A percentile compares a stretch with the other conserved stretches of the same genome.
Evolutionary conservation across 495 filamentous ascomycete species (phyloP).

Genomic region (Aspergillus sclerotiicarbonarius): DNA sequence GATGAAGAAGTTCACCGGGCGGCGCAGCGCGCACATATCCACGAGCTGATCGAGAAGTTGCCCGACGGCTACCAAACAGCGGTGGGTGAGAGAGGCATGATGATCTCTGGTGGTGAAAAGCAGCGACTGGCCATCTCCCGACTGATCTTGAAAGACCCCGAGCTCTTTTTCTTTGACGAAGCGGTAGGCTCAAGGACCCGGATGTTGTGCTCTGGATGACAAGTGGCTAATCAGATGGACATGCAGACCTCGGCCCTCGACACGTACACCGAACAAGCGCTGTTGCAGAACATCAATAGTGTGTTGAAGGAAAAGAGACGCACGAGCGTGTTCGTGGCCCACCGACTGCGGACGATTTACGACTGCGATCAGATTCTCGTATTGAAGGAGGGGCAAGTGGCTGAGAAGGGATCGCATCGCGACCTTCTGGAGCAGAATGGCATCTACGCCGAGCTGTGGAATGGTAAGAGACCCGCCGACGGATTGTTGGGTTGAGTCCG

Average conservation of each 20-base stretch:
- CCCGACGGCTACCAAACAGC: conserved; percentile 88
- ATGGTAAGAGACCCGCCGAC: conserved; percentile 54
- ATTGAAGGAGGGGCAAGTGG: conserved; percentile 75
- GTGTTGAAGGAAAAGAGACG: conserved; percentile 85
- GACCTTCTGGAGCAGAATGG: conserved; percentile 77
- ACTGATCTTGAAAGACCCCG: conserved; percentile 86
- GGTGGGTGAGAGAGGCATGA: conserved; percentile 94
- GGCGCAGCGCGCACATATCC: conserved; percentile 77
- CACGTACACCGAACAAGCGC: conserved; percentile 89
- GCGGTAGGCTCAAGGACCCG: conserved; percentile 53
- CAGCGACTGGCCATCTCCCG: conserved; percentile 87
- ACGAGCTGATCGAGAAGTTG: conserved; percentile 73
- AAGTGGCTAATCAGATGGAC: conserved; percentile 12
- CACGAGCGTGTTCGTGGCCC: conserved; percentile 93
- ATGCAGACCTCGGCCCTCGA: conserved; percentile 82
- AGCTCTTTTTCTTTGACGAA: conserved; percentile 94
- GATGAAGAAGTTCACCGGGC: conserved; percentile 70
- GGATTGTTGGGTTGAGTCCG: not conserved
- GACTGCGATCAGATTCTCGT: conserved; percentile 96
- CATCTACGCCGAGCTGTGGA: conserved; percentile 89
- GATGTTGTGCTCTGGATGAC: not conserved
- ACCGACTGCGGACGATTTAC: conserved; percentile 87
- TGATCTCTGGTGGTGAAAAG: conserved; percentile 98
- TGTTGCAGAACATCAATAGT: conserved; percentile 91
- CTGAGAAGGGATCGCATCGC: conserved; percentile 81